A percentile compares a stretch with the other conserved stretches of the same genome.
These are phyloP conservation scores for Mrakia blollopis DNA, from an alignment of 768 basidiomycete genomes.

Conservation along the genomic window DNA sequence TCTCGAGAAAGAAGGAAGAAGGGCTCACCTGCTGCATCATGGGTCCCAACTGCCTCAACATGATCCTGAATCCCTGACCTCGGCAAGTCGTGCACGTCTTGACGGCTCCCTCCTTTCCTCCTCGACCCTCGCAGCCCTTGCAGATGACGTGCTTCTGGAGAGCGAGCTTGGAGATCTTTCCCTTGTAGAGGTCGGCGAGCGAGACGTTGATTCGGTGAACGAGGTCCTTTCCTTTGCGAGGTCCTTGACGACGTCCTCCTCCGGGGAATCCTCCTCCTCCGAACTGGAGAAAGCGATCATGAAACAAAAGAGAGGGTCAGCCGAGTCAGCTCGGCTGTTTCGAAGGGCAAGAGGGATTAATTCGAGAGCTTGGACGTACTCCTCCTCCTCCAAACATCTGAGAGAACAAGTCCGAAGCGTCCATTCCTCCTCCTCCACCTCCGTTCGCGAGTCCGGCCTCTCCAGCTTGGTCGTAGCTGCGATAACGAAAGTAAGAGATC, in stretches of 20 bases:
- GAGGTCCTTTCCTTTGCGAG: slow-evolving; percentile 94
- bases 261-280: slow-evolving; percentile 31
- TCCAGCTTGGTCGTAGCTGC: slow-evolving; percentile 75
- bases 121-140: slow-evolving; percentile 87
- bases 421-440: slow-evolving; percentile 60
- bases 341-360: neutral
- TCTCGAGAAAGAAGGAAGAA: neutral
- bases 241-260: slow-evolving; percentile 49
- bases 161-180: slow-evolving; percentile 96
- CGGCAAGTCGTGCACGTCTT: slow-evolving; percentile 68
- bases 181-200: slow-evolving; percentile 98
- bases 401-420: slow-evolving; percentile 97
- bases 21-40: slow-evolving; percentile 69
- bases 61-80: slow-evolving; percentile 86
- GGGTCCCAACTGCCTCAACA: slow-evolving; percentile 93
- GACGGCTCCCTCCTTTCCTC: slow-evolving; percentile 95
- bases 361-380: slow-evolving; percentile 16
- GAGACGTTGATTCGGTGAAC: slow-evolving; percentile 93
- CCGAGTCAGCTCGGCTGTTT: neutral
- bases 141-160: slow-evolving; percentile 94
- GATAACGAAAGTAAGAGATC: neutral
- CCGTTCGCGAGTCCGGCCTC: slow-evolving; percentile 75
- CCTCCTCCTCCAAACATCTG: slow-evolving; percentile 76
- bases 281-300: neutral
- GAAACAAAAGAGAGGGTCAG: neutral